Percentiles rank a stretch among this genome's conserved stretches.
Conservation (phyloP, 441 rosid species). For the Hura crepitans region DNA sequence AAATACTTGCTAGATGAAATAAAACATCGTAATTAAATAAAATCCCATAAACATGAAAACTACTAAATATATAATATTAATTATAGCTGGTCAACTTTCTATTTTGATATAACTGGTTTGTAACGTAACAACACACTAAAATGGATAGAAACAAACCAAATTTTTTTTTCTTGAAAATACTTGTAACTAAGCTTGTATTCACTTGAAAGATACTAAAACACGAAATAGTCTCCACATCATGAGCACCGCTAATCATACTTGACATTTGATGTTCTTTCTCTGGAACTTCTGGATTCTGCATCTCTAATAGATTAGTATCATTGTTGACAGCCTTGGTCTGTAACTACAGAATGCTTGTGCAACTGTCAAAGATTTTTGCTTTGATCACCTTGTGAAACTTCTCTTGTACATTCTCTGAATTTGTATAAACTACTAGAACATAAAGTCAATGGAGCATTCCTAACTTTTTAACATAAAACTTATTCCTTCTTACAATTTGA, state of each 20-base stretch:
- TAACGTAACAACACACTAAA: neutral
- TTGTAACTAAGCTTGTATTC: neutral
- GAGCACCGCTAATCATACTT: neutral
- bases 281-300: neutral
- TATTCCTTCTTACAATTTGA: neutral
- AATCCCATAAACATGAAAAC: too few relatives aligned
- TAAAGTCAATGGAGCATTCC: neutral
- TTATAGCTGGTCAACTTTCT: too few relatives aligned
- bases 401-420: neutral
- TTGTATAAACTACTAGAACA: neutral
- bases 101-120: too few relatives aligned
- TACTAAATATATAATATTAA: too few relatives aligned
- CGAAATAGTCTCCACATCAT: neutral
- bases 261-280: neutral
- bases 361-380: neutral
- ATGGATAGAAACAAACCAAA: neutral
- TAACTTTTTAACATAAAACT: neutral
- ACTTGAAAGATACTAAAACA: neutral
- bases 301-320: neutral
- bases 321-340: neutral
- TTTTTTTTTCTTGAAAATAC: too few relatives aligned
- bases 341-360: neutral
- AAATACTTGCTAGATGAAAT: too few relatives aligned
- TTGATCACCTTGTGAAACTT: neutral
- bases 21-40: too few relatives aligned